Conservation (phyloP, 768 basidiomycete species). For the Amanita molliuscula region DNA sequence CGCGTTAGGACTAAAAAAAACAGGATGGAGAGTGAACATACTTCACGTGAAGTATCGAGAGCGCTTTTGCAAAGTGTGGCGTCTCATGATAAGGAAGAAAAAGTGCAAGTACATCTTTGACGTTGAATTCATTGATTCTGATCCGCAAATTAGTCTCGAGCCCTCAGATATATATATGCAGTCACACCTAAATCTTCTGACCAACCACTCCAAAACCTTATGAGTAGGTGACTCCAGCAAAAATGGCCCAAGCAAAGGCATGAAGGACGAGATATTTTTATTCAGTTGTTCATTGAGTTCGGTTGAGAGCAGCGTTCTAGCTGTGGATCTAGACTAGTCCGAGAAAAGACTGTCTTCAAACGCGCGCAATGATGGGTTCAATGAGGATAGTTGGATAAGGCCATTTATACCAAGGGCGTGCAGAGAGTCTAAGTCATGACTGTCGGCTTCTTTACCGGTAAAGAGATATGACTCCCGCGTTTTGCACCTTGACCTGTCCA, state of each 20-base stretch:
- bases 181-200: slow-evolving; percentile 79
- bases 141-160: background rate
- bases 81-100: slow-evolving; percentile 96
- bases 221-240: slow-evolving; percentile 72
- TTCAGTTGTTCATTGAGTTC: slow-evolving; percentile 62
- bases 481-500: slow-evolving; percentile 54
- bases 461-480: slow-evolving; percentile 80
- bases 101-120: slow-evolving; percentile 61
- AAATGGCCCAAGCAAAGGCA: slow-evolving; percentile 69
- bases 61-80: slow-evolving; percentile 87
- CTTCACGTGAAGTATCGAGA: slow-evolving; percentile 76
- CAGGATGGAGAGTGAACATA: slow-evolving; percentile 20
- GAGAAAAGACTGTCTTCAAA: slow-evolving; percentile 75
- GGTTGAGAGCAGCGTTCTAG: slow-evolving; percentile 64
- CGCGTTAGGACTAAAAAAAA: slow-evolving; percentile 4
- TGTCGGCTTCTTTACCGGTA: slow-evolving; percentile 67
- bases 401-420: slow-evolving; percentile 74
- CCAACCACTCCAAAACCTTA: slow-evolving; percentile 90
- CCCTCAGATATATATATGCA: background rate
- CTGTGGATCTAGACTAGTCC: slow-evolving; percentile 59
- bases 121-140: slow-evolving; percentile 92
- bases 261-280: slow-evolving; percentile 43
- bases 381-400: slow-evolving; percentile 55
- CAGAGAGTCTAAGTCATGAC: slow-evolving; percentile 82
- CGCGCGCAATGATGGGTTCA: slow-evolving; percentile 46